A percentile compares a stretch with the other conserved stretches of the same genome.
Evolutionary conservation across 805 yeast species (phyloP).

Genomic region (Wickerhamiella alocasiicola): DNA sequence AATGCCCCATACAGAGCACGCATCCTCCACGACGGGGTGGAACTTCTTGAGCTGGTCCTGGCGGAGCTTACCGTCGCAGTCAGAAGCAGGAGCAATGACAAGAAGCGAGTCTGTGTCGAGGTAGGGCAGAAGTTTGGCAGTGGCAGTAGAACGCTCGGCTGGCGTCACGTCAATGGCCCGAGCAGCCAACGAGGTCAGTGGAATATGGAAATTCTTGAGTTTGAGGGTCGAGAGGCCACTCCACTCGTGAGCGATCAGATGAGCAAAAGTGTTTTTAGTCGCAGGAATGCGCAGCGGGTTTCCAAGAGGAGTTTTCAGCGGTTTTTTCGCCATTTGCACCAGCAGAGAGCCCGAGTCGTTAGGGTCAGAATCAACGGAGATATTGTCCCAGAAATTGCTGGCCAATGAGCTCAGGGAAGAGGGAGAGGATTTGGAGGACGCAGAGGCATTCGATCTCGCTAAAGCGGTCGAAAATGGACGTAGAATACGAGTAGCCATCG

Average conservation of each 20-base stretch:
- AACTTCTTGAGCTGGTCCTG: slow-evolving; percentile 67
- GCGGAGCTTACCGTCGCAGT: slow-evolving; percentile 74
- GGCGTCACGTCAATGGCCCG: slow-evolving; percentile 67
- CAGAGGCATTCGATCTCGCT: no score
- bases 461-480: no score
- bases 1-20: slow-evolving; percentile 42
- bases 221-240: slow-evolving; percentile 46
- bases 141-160: slow-evolving; percentile 46
- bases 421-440: not conserved
- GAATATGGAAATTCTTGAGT: slow-evolving; percentile 67
- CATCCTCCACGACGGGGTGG: slow-evolving; percentile 56
- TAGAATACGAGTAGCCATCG: no score
- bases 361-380: slow-evolving; percentile 30
- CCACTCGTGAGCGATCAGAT: slow-evolving; percentile 82
- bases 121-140: slow-evolving; percentile 56
- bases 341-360: slow-evolving; percentile 23
- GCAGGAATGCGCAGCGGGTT: slow-evolving; percentile 52
- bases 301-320: slow-evolving; percentile 78
- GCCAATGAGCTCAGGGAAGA: not conserved
- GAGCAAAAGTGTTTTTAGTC: slow-evolving; percentile 40
- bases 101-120: slow-evolving; percentile 89
- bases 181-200: slow-evolving; percentile 76
- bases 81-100: slow-evolving; percentile 67
- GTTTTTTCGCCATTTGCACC: slow-evolving; percentile 17
- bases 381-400: slow-evolving; percentile 72